A percentile compares a stretch with the other conserved stretches of the same genome.
Conservation (phyloP, 345 rosid species). For the Abelmoschus esculentus region DNA sequence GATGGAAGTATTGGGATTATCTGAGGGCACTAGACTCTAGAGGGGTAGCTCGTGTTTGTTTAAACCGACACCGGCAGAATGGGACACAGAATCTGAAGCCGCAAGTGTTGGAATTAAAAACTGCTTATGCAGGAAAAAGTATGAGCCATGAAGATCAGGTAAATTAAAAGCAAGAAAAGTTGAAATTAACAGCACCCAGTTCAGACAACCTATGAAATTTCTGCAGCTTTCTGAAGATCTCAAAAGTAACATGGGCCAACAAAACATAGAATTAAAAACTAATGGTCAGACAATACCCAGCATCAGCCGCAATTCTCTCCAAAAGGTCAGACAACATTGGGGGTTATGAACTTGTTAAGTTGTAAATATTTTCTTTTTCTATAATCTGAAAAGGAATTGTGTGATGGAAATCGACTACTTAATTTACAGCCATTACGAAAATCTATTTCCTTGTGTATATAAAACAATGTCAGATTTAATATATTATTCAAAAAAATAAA, state of each 20-base stretch:
- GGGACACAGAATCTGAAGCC: background rate
- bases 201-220: background rate
- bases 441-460: background rate
- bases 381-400: background rate
- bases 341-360: background rate
- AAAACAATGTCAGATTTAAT: conserved; percentile 1
- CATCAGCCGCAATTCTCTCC: conserved; percentile 2
- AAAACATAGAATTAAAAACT: background rate
- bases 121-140: background rate
- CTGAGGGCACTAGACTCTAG: too few relatives aligned
- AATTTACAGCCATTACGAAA: background rate
- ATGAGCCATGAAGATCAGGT: background rate
- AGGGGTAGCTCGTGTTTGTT: background rate
- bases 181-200: background rate
- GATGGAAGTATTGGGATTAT: background rate
- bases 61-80: background rate
- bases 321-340: background rate
- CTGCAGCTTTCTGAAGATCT: background rate
- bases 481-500: background rate
- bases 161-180: background rate
- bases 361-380: background rate
- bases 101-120: background rate
- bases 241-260: background rate
- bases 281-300: background rate
- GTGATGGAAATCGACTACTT: conserved; percentile 1